Base-by-base conservation (phyloP, 352 stramenopile genomes). In the Nothophytophthora sp. region DNA sequence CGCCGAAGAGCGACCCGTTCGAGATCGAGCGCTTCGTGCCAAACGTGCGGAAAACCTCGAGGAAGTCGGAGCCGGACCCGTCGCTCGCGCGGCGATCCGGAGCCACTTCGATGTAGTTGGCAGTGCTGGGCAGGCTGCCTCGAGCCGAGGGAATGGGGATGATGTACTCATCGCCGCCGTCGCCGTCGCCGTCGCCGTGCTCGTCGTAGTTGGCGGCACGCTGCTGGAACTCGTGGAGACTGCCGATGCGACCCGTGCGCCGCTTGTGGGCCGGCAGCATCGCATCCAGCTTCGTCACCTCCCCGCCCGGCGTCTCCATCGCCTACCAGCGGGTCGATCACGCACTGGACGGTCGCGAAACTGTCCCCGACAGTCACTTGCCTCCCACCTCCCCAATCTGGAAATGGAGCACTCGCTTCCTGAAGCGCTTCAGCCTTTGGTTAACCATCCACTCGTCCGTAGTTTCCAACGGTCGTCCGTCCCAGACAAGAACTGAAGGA, bases 151-250 rank as follows among this genome's bases (percentile, higher is more conserved):
- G 24, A 70, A 36, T 5, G 28, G 27, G 34, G 13, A 70, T 46
- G 18, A 41, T 49, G 20, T 53, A 49, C 9, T 46, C 47, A 0
- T 67, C 69, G 29, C 55, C 75, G 19, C 73, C 54, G 19, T 23
- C 20, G 16, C 48, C 19, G 37, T 59, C 53, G 30, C 30, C 50
- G 39, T 19, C 8, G 24, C 42, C 30, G 23, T 29, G 32, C 20
- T 32, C 37, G 47, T 70, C 61, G 32, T 90, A 90, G 23, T 70
- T 78, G 33, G 76, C 70, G 30, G 76, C 82, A 24, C 82, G 82
- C 58, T 91, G 82, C 62, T 91, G 80, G 67, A 93, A 93, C 70
- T 93, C 83, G 51, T 88, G 77, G 22, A 93, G 65, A 53, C 80
- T 91, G 36, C 67, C 67, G 41, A 93, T 90, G 40, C 81, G 83